Conservation (phyloP, 495 filamentous ascomycete genomes). For the Daldinia grandis region DNA sequence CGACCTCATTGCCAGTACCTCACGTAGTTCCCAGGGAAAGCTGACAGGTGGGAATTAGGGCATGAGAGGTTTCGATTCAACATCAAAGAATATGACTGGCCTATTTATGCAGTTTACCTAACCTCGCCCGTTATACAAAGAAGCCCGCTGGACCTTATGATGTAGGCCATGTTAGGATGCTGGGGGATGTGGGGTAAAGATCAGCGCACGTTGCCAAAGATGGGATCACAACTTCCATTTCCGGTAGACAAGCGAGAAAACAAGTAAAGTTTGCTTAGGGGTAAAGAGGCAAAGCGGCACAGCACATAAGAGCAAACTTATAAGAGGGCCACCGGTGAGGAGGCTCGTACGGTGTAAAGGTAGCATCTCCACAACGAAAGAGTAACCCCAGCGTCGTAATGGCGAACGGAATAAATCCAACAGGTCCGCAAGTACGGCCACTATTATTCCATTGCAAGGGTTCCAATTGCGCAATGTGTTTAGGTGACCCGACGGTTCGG, state of each 20-base stretch:
- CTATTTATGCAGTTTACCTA: conserved; percentile 21
- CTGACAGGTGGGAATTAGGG: not conserved
- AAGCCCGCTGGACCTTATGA: conserved; percentile 17
- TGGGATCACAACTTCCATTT: conserved; percentile 26
- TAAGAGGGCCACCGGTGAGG: conserved; percentile 23
- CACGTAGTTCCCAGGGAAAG: not conserved
- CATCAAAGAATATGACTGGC: not conserved
- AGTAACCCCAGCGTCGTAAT: conserved; percentile 27
- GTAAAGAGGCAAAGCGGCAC: conserved; percentile 6
- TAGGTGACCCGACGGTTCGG: conserved; percentile 20
- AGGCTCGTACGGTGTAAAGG: conserved; percentile 16
- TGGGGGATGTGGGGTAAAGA: conserved; percentile 40
- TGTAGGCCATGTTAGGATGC: conserved; percentile 29
- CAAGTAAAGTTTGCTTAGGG: conserved; percentile 16
- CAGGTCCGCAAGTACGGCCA: not conserved
- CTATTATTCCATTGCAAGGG: conserved; percentile 19
- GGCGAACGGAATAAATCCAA: conserved; percentile 30
- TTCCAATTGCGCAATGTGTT: conserved; percentile 13
- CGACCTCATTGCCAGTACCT: conserved; percentile 25
- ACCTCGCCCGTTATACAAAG: conserved; percentile 23
- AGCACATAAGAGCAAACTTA: conserved; percentile 4
- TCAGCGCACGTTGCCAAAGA: conserved; percentile 14
- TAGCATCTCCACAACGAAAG: conserved; percentile 12
- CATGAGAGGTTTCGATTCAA: not conserved
- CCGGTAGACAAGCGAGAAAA: conserved; percentile 14